Evolutionary conservation across 805 yeast genomes (phyloP).

Genomic region (Yarrowia sp.): DNA sequence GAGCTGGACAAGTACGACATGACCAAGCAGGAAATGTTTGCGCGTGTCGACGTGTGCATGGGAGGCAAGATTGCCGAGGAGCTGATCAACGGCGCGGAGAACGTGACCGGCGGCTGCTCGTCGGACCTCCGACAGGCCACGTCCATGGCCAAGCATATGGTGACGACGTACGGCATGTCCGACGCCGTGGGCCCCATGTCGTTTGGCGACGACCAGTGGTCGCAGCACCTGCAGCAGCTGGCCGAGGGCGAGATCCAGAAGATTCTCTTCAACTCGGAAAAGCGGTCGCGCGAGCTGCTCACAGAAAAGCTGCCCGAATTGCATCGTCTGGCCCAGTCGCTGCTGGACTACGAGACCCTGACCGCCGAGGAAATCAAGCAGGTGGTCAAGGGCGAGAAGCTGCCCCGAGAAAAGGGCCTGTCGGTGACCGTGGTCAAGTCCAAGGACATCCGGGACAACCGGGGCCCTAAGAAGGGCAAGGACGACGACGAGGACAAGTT

Average conservation of each 20-base stretch:
- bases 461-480: slow-evolving; percentile 41
- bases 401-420: slow-evolving; percentile 70
- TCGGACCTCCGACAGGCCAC: slow-evolving; percentile 92
- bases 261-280: slow-evolving; percentile 75
- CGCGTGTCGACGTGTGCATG: slow-evolving; percentile 96
- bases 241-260: slow-evolving; percentile 93
- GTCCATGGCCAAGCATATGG: slow-evolving; percentile 93
- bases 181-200: slow-evolving; percentile 91
- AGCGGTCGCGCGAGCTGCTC: slow-evolving; percentile 75
- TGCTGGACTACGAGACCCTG: slow-evolving; percentile 93
- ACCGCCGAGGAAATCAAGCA: slow-evolving; percentile 89
- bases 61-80: slow-evolving; percentile 99
- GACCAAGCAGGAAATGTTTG: slow-evolving; percentile 86
- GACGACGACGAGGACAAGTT: slow-evolving; percentile 35
- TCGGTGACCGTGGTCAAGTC: slow-evolving; percentile 76
- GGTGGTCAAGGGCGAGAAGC: slow-evolving; percentile 78
- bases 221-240: slow-evolving; percentile 80
- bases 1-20: slow-evolving; percentile 98
- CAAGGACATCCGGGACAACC: slow-evolving; percentile 48
- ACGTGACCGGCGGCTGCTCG: slow-evolving; percentile 95
- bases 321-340: slow-evolving; percentile 87
- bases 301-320: slow-evolving; percentile 70
- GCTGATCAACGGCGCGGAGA: slow-evolving; percentile 83
- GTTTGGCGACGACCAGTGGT: slow-evolving; percentile 89
- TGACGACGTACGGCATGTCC: slow-evolving; percentile 95